Base-by-base conservation (phyloP, 2,329 filamentous ascomycete genomes). In the Paecilomyces sp. region DNA sequence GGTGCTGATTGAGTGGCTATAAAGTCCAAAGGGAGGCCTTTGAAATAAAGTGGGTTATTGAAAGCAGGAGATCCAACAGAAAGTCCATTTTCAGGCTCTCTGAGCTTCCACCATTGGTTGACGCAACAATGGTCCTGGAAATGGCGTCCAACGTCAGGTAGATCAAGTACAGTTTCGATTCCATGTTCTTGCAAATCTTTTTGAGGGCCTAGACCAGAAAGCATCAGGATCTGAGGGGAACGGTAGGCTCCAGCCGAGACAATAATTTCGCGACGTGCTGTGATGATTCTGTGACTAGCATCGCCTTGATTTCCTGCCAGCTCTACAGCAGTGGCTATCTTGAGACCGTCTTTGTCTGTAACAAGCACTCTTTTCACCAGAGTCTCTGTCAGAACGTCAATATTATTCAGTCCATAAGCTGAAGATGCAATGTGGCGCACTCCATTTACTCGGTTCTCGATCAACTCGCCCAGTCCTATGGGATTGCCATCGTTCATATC, bases 21-120 rank as follows among this genome's bases (percentile, higher is more conserved):
- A 64, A 75, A 79, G 63, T 79, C 75, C 53, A 68, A 58, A 0
- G 76, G 76, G 3, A 68, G 62, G 0, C 76, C 77, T 51, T 72
- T 61, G 0, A 63, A 57, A 61, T 77, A 79, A 22, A 76, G 72
- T 0, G 74, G 71, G 55, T 72, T 63, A 1, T 60, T 64, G 60
- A 76, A 77, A 8, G 73, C 57, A 2, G 74, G 68, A 41, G 76
- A 77, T 1, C 64, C 36, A 0, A 76, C 72, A 3, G 73, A 73
- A 8, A 74, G 61, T 66, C 75, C 76, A 0, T 68, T 67, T 6
- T 68, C 69, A 13, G 71, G 69, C 47, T 76, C 63, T 31, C 69
- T 67, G 4, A 78, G 30, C 24, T 67, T 58, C 68, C 68, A 76
- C 54, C 64, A 64, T 50, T 68, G 67, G 51, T 61, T 67, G 62